A percentile compares a stretch with the other conserved stretches of the same genome.
phyloP scores from a whole-genome alignment of 768 basidiomycete genomes.

The Pulveroboletus sp. region DNA sequence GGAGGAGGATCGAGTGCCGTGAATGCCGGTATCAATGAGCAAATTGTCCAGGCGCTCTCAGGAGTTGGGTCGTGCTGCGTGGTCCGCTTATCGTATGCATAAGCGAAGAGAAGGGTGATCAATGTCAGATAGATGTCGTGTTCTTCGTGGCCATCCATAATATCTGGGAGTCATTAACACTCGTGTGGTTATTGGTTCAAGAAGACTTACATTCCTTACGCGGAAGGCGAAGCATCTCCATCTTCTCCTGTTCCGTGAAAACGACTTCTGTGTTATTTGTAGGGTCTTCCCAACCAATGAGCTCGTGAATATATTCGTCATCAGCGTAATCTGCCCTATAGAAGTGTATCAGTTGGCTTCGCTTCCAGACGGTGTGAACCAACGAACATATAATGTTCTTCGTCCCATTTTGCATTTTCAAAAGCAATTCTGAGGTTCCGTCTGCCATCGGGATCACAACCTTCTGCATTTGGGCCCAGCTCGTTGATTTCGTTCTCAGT shows the following conservation, averaged over 20 bases:
- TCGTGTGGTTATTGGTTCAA: background rate
- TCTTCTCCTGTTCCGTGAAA: slow-evolving; percentile 72
- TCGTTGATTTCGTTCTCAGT: slow-evolving; percentile 82
- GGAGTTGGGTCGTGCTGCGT: slow-evolving; percentile 77
- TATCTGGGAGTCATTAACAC: slow-evolving; percentile 43
- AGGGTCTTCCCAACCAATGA: slow-evolving; percentile 65
- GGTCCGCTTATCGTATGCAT: slow-evolving; percentile 75
- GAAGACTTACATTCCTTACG: slow-evolving; percentile 46
- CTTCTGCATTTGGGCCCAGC: slow-evolving; percentile 65
- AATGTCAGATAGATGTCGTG: slow-evolving; percentile 66
- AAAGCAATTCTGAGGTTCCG: slow-evolving; percentile 49
- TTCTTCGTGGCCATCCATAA: slow-evolving; percentile 52
- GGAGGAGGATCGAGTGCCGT: slow-evolving; percentile 76
- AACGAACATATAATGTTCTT: slow-evolving; percentile 76
- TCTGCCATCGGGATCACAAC: slow-evolving; percentile 46
- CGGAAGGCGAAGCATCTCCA: slow-evolving; percentile 54
- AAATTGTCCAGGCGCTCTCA: slow-evolving; percentile 87
- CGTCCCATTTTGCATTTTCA: slow-evolving; percentile 78
- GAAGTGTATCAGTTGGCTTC: slow-evolving; percentile 2
- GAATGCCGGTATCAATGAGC: slow-evolving; percentile 67
- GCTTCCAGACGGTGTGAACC: slow-evolving; percentile 15
- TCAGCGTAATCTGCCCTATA: slow-evolving; percentile 78
- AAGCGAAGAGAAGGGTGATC: slow-evolving; percentile 70
- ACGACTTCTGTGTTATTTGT: slow-evolving; percentile 37
- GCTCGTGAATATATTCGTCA: slow-evolving; percentile 68